Evolutionary conservation across 768 basidiomycete genomes (phyloP).

Genomic region (Leccinum pellstonianum): DNA sequence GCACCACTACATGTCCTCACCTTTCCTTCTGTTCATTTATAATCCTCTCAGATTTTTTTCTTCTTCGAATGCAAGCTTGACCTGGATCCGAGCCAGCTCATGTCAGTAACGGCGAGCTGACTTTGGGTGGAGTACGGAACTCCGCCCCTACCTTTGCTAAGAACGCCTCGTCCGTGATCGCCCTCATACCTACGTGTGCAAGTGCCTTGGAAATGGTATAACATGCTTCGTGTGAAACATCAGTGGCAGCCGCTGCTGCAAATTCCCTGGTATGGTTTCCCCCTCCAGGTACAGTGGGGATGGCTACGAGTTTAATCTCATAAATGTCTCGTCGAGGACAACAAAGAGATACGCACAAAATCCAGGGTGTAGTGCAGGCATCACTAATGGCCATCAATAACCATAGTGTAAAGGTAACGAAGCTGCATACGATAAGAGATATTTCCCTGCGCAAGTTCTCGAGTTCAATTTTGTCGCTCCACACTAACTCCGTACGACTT

Average conservation of each 20-base stretch:
- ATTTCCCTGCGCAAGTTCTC: slow-evolving; percentile 38
- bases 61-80: slow-evolving; percentile 49
- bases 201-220: slow-evolving; percentile 69
- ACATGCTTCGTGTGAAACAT: slow-evolving; percentile 62
- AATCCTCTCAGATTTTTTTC: slow-evolving; percentile 30
- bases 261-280: slow-evolving; percentile 80
- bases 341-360: slow-evolving; percentile 38
- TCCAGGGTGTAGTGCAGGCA: slow-evolving; percentile 74
- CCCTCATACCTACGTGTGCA: slow-evolving; percentile 66
- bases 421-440: slow-evolving; percentile 62
- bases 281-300: slow-evolving; percentile 68
- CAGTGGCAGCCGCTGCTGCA: slow-evolving; percentile 57
- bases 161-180: slow-evolving; percentile 67
- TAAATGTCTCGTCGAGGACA: background rate
- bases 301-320: slow-evolving; percentile 46
- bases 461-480: background rate
- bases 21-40: slow-evolving; percentile 1
- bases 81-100: slow-evolving; percentile 31
- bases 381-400: slow-evolving; percentile 31
- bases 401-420: background rate
- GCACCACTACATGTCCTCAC: background rate
- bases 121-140: background rate
- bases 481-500: slow-evolving; percentile 27
- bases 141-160: slow-evolving; percentile 47
- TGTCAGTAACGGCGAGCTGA: background rate